Conservation (phyloP, 768 basidiomycete species). For the Boletus huronensis region DNA sequence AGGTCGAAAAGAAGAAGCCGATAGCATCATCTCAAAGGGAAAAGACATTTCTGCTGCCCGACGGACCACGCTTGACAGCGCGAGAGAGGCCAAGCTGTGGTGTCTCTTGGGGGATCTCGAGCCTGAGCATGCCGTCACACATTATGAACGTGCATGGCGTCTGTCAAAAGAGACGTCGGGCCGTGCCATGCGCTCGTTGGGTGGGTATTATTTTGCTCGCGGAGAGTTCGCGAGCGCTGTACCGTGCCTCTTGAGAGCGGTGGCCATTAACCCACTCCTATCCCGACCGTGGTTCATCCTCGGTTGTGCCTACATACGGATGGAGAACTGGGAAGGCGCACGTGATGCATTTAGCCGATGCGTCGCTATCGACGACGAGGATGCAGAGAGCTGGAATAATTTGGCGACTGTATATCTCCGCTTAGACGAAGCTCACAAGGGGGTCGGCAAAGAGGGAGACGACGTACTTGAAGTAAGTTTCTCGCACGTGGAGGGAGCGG, state of each 20-base stretch:
- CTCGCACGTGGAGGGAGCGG: too few species aligned
- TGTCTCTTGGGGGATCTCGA: slow-evolving; percentile 94
- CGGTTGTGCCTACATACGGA: slow-evolving; percentile 85
- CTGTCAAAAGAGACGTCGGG: slow-evolving; percentile 79
- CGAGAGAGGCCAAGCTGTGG: slow-evolving; percentile 88
- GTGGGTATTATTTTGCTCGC: slow-evolving; percentile 73
- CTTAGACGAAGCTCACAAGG: slow-evolving; percentile 48
- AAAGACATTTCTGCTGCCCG: slow-evolving; percentile 46
- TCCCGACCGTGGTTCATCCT: slow-evolving; percentile 93
- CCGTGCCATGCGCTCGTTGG: slow-evolving; percentile 88
- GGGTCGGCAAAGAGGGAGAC: slow-evolving; percentile 30
- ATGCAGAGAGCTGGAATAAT: slow-evolving; percentile 98
- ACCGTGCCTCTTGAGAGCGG: slow-evolving; percentile 64
- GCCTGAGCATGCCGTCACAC: slow-evolving; percentile 58
- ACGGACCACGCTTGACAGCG: slow-evolving; percentile 50
- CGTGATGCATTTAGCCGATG: slow-evolving; percentile 81
- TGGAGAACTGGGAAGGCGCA: slow-evolving; percentile 81
- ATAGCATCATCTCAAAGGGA: slow-evolving; percentile 59
- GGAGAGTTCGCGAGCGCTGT: slow-evolving; percentile 63
- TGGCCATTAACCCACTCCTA: slow-evolving; percentile 84
- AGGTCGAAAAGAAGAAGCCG: slow-evolving; percentile 81
- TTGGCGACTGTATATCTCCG: slow-evolving; percentile 92
- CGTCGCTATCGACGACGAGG: slow-evolving; percentile 91
- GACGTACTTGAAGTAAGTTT: slow-evolving; percentile 21
- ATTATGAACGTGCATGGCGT: slow-evolving; percentile 84